These are phyloP conservation scores for Chaetomium globosum DNA, from an alignment of 2,329 filamentous ascomycete genomes.

Conservation along the genomic window DNA sequence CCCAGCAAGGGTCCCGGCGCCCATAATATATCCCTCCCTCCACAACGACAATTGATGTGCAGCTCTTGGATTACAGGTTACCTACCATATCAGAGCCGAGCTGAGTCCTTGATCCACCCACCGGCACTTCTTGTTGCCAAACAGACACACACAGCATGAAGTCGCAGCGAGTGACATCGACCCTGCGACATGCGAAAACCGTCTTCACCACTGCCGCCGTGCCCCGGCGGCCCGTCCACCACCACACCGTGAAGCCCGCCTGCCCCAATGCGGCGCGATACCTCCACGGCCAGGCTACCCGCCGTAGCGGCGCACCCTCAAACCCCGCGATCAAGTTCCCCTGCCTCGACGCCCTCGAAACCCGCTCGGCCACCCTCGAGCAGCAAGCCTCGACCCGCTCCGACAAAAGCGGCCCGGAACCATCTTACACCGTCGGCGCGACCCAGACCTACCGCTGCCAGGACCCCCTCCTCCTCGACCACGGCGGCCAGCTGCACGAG, in stretches of 20 bases:
- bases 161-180: constrained; percentile 25
- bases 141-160: constrained; percentile 25
- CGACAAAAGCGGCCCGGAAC: constrained; percentile 79
- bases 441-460: constrained; percentile 75
- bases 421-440: constrained; percentile 88
- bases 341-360: constrained; percentile 83
- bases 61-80: neutral
- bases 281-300: constrained; percentile 34
- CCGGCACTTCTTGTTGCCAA: neutral
- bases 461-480: constrained; percentile 81
- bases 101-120: neutral
- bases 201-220: constrained; percentile 12
- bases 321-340: constrained; percentile 89
- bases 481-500: constrained; percentile 87
- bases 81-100: neutral
- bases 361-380: constrained; percentile 71
- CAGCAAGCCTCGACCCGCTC: constrained; percentile 50
- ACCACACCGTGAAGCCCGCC: neutral
- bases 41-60: constrained; percentile 5
- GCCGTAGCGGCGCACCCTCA: constrained; percentile 53
- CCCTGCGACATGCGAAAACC: constrained; percentile 27
- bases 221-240: neutral
- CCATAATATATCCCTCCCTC: neutral
- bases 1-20: constrained; percentile 22
- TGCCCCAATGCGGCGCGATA: constrained; percentile 25